Base-by-base conservation (phyloP, 441 rosid species). In the Hura crepitans region DNA sequence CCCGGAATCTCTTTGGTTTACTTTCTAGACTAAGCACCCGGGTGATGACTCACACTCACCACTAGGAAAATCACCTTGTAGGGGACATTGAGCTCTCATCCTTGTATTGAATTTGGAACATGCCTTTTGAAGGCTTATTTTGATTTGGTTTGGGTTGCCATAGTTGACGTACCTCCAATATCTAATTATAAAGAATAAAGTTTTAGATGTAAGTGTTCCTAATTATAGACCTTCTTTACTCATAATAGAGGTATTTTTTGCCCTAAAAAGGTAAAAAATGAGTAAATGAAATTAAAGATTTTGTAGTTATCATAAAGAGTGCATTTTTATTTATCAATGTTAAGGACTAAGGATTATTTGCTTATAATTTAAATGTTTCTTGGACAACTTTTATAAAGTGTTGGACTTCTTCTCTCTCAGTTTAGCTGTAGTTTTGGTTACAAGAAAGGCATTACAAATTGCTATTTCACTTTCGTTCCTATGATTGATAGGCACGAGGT, bases 401-500 rank as follows among this genome's bases (percentile, higher is more conserved):
- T 76, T 17, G 96, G 94, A 57, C 90, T 96, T n/a, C 78, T 85
- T 68, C 71, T 75, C 5, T 78, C 79, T 62, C 88, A 79, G 12
- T 79, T 74, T 54, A 90, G 93, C 2, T 89, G 87, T 72, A 79
- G 80, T 57, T 77, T 83, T 74, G 98, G 97, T 31, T 91, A 97
- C 72, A 50, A 82, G 17, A 86, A 82, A 79, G 81, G 71, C 62
- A 74, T 74, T 57, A 43, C 61, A 5, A 84, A 87, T 68, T 93
- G 98, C 70, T 83, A 68, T 77, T 93, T 91, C 62, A 71, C 81
- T 69, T 87, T 96, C 5, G 74, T 12, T 28, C 96, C 97, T 0
- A 80, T 91, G 46, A 77, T 93, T 69, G 97, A 89, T 81, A 82
- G 80, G 75, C 89, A 91, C 35, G 92, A 91, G 75, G 88, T 85